phyloP scores from a whole-genome alignment of 176 grass and related monocot genomes.

The Bothriochloa decipiens region DNA sequence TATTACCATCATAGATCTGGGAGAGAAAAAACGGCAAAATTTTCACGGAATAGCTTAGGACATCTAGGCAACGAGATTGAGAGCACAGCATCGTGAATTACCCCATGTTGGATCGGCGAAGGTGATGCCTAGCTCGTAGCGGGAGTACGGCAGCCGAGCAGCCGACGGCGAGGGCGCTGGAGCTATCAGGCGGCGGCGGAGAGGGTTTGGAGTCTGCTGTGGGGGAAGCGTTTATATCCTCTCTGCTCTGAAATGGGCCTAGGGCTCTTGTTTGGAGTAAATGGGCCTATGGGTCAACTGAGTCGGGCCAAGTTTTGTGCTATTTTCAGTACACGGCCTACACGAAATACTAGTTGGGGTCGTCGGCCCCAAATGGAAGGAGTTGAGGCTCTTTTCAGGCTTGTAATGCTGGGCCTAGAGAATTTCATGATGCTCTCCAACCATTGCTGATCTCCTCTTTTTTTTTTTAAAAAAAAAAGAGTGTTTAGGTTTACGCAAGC shows the following conservation, averaged over 20 bases:
- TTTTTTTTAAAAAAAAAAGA: not conserved
- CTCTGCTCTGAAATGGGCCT: not conserved
- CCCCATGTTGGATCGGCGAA: constrained; percentile 42
- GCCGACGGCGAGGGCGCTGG: constrained; percentile 25
- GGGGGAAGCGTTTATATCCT: constrained; percentile 27
- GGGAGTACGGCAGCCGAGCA: not conserved
- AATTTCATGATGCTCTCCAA: too few relatives aligned
- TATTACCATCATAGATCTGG: constrained; percentile 6
- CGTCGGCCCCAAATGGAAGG: not conserved
- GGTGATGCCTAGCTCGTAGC: not conserved
- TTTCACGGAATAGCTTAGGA: not conserved
- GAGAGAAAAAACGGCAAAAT: too few relatives aligned
- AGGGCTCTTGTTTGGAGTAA: not conserved
- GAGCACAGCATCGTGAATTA: not conserved
- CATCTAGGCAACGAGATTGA: not conserved
- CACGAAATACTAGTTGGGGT: not conserved
- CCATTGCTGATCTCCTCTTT: not conserved
- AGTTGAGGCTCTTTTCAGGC: not conserved
- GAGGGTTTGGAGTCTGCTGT: constrained; percentile 11
- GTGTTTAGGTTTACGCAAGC: not conserved
- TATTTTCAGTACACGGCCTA: not conserved
- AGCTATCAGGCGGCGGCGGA: constrained; percentile 10
- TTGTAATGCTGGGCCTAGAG: not conserved
- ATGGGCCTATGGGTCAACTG: not conserved
- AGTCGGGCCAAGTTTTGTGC: not conserved